These are phyloP conservation scores for Phylloporus rhodoxanthus DNA, from an alignment of 768 basidiomycete species.

Conservation along the genomic window DNA sequence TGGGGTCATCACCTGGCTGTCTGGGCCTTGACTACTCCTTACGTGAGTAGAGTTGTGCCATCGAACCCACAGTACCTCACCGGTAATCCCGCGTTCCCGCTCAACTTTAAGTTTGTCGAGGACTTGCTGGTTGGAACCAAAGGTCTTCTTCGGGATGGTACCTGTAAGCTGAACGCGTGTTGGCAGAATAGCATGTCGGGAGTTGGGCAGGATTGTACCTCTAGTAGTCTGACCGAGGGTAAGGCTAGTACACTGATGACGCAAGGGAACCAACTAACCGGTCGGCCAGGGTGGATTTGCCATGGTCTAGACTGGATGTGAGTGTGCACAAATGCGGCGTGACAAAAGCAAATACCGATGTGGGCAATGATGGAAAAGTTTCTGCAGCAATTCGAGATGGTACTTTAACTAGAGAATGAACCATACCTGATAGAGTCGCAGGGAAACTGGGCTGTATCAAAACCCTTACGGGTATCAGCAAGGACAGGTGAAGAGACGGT, in stretches of 20 bases:
- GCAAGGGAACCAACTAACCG: constrained; percentile 40
- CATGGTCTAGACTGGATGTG: constrained; percentile 60
- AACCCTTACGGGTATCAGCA: constrained; percentile 27
- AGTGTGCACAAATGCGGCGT: background rate
- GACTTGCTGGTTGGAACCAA: constrained; percentile 75
- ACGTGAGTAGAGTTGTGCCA: constrained; percentile 1
- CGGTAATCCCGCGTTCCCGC: constrained; percentile 93
- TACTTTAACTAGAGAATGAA: background rate
- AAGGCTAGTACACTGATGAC: background rate
- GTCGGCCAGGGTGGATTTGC: constrained; percentile 92
- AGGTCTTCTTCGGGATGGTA: constrained; percentile 65
- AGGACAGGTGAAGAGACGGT: constrained; percentile 27
- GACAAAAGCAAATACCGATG: constrained; percentile 50
- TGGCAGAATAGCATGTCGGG: background rate
- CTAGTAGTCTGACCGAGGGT: constrained; percentile 51
- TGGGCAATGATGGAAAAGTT: constrained; percentile 98
- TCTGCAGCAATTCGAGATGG: constrained; percentile 29
- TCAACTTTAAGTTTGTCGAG: constrained; percentile 96
- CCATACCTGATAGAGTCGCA: constrained; percentile 63
- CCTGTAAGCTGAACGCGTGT: constrained; percentile 64
- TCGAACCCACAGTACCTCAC: constrained; percentile 30
- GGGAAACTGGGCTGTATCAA: constrained; percentile 57
- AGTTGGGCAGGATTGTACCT: constrained; percentile 41
- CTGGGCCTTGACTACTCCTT: constrained; percentile 79
- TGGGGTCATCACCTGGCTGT: constrained; percentile 64